These are phyloP conservation scores for Nitzschia sp. DNA, from an alignment of 108 stramenopile genomes.

Conservation along the genomic window DNA sequence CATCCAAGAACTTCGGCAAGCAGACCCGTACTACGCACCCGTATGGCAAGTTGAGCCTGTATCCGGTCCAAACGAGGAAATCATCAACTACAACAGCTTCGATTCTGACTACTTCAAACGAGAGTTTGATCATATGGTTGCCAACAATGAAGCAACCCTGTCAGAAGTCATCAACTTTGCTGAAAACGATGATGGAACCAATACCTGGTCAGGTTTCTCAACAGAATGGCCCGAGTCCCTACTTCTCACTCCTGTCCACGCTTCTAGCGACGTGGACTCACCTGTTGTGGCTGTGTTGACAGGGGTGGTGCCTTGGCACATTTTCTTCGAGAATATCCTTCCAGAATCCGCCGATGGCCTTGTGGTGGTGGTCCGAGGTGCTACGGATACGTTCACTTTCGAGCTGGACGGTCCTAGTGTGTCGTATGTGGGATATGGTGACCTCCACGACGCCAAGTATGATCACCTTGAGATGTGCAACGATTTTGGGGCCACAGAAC, in stretches of 20 bases:
- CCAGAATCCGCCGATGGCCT: conserved; percentile 8
- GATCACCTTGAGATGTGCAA: conserved; percentile 14
- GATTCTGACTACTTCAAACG: neutral
- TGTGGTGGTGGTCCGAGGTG: conserved; percentile 4
- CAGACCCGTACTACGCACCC: neutral
- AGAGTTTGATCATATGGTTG: neutral
- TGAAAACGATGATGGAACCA: neutral
- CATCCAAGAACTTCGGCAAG: neutral
- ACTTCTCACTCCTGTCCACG: neutral
- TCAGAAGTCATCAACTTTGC: conserved; percentile 10
- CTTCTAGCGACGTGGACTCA: neutral
- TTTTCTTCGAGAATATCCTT: conserved; percentile 14
- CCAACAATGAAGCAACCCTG: neutral
- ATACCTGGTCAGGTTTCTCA: neutral
- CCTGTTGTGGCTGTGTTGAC: conserved; percentile 9
- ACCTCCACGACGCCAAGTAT: conserved; percentile 44
- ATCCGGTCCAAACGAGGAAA: neutral
- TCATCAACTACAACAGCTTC: conserved; percentile 11
- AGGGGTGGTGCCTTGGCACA: conserved; percentile 3
- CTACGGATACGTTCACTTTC: conserved; percentile 34
- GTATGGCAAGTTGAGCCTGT: conserved; percentile 13
- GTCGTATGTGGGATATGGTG: conserved; percentile 42
- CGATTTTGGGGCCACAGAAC: conserved; percentile 1
- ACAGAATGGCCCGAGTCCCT: neutral
- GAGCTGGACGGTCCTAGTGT: conserved; percentile 34